These are phyloP conservation scores for Malassezia sp. DNA, from an alignment of 1,284 basidiomycete genomes.

Conservation along the genomic window DNA sequence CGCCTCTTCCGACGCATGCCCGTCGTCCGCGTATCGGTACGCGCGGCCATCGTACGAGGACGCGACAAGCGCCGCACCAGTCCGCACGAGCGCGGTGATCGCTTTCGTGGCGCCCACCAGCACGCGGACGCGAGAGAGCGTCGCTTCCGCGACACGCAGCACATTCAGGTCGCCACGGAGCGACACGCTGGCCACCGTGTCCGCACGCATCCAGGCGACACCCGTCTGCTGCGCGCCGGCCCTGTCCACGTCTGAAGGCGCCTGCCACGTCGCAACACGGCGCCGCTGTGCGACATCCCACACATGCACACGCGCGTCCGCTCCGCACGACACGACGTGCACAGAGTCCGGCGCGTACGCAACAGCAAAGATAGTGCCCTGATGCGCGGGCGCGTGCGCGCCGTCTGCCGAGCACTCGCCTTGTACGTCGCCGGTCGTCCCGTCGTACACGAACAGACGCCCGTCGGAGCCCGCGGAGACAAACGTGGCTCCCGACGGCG, in stretches of 20 bases:
- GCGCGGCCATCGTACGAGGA: constrained; percentile 14
- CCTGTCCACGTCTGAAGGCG: constrained; percentile 22
- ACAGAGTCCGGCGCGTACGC: constrained; percentile 56
- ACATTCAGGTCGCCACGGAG: constrained; percentile 72
- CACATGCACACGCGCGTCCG: constrained; percentile 60
- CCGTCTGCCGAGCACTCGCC: constrained; percentile 25
- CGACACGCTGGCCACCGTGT: constrained; percentile 67
- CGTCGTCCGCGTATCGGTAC: constrained; percentile 4
- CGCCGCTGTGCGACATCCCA: constrained; percentile 26
- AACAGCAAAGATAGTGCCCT: constrained; percentile 47
- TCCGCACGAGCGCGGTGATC: neutral
- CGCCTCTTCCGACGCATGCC: neutral
- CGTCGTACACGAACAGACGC: constrained; percentile 81
- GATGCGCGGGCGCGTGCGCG: constrained; percentile 30
- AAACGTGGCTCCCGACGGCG: constrained; percentile 56
- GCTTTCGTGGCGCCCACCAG: neutral
- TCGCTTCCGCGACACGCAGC: constrained; percentile 21
- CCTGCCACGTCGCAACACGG: constrained; percentile 22
- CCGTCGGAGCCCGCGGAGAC: constrained; percentile 82
- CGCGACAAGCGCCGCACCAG: neutral
- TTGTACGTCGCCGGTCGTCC: constrained; percentile 64
- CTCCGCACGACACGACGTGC: constrained; percentile 66
- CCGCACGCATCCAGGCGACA: constrained; percentile 61
- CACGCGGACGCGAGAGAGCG: neutral
- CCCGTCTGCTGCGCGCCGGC: constrained; percentile 64